A percentile compares a stretch with the other conserved stretches of the same genome.
Evolutionary conservation across 192 early-diverging fungal species (phyloP).

Genomic region (Backusella circina): DNA sequence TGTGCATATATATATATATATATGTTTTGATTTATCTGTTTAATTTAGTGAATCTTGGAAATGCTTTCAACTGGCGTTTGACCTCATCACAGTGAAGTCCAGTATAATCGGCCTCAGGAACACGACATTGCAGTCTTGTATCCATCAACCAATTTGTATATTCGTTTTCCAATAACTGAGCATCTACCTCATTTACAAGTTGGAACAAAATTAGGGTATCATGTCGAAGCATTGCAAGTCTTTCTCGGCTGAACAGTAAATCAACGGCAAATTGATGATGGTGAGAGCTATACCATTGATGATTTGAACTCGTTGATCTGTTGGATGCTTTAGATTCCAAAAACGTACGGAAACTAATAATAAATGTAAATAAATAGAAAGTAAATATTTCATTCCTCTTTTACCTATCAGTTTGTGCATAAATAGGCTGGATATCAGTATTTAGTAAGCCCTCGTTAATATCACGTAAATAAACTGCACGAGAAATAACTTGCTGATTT

Average conservation of each 20-base stretch:
- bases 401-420: conserved; percentile 16
- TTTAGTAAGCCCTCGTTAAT: conserved; percentile 41
- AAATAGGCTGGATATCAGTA: conserved; percentile 3
- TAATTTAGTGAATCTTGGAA: neutral
- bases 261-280: conserved; percentile 41
- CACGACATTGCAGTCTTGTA: conserved; percentile 18
- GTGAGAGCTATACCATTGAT: conserved; percentile 35
- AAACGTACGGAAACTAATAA: conserved; percentile 32
- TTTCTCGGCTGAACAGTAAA: conserved; percentile 40
- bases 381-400: neutral
- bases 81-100: conserved; percentile 10
- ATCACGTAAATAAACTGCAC: conserved; percentile 48
- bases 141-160: conserved; percentile 55
- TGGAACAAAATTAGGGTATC: conserved; percentile 44
- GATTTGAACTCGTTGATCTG: neutral
- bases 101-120: neutral
- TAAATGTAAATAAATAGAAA: neutral
- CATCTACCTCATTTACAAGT: conserved; percentile 44
- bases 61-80: neutral
- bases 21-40: neutral
- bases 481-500: conserved; percentile 23
- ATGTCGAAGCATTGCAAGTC: conserved; percentile 44
- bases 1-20: neutral
- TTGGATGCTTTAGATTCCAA: conserved; percentile 18
- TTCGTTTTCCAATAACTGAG: conserved; percentile 41